Base-by-base conservation (phyloP, 345 rosid genomes). In the Psidium guajava region DNA sequence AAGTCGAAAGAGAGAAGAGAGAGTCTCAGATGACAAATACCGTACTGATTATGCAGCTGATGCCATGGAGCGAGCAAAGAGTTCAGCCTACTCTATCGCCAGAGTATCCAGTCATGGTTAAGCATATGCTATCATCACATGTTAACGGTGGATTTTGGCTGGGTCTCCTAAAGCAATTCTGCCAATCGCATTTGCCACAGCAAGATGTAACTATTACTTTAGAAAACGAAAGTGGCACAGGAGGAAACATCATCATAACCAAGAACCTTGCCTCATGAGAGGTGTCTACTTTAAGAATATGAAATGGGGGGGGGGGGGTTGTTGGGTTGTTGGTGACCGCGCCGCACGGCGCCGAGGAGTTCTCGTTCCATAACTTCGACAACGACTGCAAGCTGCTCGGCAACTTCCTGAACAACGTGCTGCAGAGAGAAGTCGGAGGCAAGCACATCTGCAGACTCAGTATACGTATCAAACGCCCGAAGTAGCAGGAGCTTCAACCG, bases 251-350 rank as follows among this genome's bases (percentile, higher is more conserved):
- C 88, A 93, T 83, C 94, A 93, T 83, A 95, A 95, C 90, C 99
- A 97, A 89, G 98, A 97, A 90, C 94, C 92, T 53, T 97, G 99
- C 88, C 86, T 95, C 81, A 94, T 97, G 99, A 95, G 99, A 91
- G 99, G 99, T 57, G 99, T 97, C 32, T 97, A 97, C 88, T 97
- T 91, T 94, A 97, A 97, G 90, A 97, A 97, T 85, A 97, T 95
- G 98, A 97, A 97, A 91, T 97, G 99, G 99, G n/a, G n/a, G n/a
- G n/a, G n/a, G n/a, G n/a, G n/a, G n/a, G n/a, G n/a, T n/a, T n/a
- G n/a, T n/a, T n/a, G n/a, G n/a, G n/a, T n/a, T n/a, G n/a, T n/a
- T n/a, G n/a, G n/a, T n/a, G n/a, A n/a, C n/a, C n/a, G n/a, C n/a
- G n/a, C n/a, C n/a, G n/a, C n/a, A n/a, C n/a, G n/a, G n/a, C n/a